Evolutionary conservation across 345 rosid genomes (phyloP).

Genomic region (Populus alba): DNA sequence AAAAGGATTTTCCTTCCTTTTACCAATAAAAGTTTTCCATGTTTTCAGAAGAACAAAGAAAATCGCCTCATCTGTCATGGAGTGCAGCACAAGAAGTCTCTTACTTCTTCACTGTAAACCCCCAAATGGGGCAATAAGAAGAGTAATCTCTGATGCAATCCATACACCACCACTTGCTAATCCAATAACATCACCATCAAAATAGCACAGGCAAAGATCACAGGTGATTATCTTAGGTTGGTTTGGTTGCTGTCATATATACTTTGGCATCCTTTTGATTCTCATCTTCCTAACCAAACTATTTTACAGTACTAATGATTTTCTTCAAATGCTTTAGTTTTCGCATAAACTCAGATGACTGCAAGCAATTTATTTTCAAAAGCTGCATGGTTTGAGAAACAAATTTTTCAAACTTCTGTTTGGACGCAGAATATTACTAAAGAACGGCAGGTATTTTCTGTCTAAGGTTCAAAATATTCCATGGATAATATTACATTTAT

Average conservation of each 20-base stretch:
- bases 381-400: background rate
- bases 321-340: background rate
- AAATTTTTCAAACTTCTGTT: too few species aligned
- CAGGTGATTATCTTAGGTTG: background rate
- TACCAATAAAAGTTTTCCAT: too few species aligned
- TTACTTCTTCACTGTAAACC: too few species aligned
- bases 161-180: background rate
- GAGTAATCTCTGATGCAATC: background rate
- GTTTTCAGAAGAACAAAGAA: too few species aligned
- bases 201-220: background rate
- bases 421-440: too few species aligned
- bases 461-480: background rate
- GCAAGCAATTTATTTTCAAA: background rate
- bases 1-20: too few species aligned
- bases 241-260: background rate
- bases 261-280: background rate
- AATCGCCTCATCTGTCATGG: background rate
- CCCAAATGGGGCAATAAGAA: background rate
- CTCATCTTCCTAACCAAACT: background rate
- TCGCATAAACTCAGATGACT: too few species aligned
- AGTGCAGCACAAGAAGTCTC: background rate
- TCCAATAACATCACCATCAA: background rate
- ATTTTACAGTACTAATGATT: background rate
- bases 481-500: too few species aligned
- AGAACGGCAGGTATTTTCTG: too few species aligned